A percentile compares a stretch with the other conserved stretches of the same genome.
Evolutionary conservation across 148 eudicot genomes (phyloP).

Genomic region (Diospyros lotus): DNA sequence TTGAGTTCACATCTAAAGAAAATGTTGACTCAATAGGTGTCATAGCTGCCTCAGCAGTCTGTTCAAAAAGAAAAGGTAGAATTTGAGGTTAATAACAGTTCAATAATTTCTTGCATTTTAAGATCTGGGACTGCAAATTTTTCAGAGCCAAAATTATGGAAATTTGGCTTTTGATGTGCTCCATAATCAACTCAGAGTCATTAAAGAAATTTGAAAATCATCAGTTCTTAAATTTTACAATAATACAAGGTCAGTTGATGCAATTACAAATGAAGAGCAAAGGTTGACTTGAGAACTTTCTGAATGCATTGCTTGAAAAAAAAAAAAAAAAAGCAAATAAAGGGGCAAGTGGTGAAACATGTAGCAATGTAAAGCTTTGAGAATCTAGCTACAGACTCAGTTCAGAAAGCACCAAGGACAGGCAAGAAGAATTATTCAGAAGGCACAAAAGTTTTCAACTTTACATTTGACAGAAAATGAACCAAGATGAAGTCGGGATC

Average conservation of each 20-base stretch:
- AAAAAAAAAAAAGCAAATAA: neutral
- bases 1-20: conserved; percentile 91
- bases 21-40: conserved; percentile 95
- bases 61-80: conserved; percentile 19
- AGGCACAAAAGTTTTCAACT: neutral
- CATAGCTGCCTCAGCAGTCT: conserved; percentile 99
- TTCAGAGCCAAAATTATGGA: neutral
- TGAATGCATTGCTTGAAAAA: no score
- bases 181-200: neutral
- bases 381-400: neutral
- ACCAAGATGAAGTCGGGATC: neutral
- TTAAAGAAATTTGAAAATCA: neutral
- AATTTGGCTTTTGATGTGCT: neutral
- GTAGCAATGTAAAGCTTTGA: neutral
- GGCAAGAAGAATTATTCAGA: no score
- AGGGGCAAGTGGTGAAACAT: neutral
- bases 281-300: neutral
- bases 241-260: neutral
- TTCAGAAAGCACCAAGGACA: neutral
- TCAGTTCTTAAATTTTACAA: neutral
- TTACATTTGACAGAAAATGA: neutral
- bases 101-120: neutral
- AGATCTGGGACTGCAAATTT: neutral
- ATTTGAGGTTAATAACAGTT: neutral
- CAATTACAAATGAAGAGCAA: conserved; percentile 1